These are phyloP conservation scores for Nicotiana paniculata DNA, from an alignment of 257 asterid species.

Conservation along the genomic window DNA sequence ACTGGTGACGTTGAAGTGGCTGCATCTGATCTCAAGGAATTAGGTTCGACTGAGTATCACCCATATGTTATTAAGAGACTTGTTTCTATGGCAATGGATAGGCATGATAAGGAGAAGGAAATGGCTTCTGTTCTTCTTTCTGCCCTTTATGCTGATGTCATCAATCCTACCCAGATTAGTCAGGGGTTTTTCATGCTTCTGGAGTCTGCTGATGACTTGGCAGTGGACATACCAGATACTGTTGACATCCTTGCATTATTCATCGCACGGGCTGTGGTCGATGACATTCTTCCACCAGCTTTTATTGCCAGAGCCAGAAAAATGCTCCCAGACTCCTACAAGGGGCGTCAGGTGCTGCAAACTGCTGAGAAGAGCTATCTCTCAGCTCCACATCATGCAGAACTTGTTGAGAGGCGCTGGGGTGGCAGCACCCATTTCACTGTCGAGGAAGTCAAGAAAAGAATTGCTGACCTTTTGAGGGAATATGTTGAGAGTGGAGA, in stretches of 20 bases:
- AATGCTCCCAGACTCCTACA: constrained; percentile 64
- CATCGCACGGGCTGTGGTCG: constrained; percentile 92
- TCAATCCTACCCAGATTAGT: constrained; percentile 64
- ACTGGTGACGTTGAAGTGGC: constrained; percentile 87
- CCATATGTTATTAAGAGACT: constrained; percentile 90
- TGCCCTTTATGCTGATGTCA: constrained; percentile 79
- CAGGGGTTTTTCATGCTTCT: constrained; percentile 80
- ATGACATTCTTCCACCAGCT: constrained; percentile 92
- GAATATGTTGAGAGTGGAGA: constrained; percentile 91
- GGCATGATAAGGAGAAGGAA: constrained; percentile 93
- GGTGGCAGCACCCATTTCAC: constrained; percentile 96
- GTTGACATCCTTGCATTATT: constrained; percentile 84
- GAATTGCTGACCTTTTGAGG: constrained; percentile 73
- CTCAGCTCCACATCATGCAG: constrained; percentile 98
- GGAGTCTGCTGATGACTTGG: constrained; percentile 91
- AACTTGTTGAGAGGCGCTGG: constrained; percentile 93
- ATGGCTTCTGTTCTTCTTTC: constrained; percentile 98
- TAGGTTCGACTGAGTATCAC: constrained; percentile 79
- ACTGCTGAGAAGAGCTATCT: constrained; percentile 92
- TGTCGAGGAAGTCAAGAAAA: constrained; percentile 90
- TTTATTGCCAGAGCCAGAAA: constrained; percentile 73
- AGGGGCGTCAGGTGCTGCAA: constrained; percentile 72
- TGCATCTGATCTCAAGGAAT: constrained; percentile 79
- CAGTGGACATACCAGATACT: constrained; percentile 86
- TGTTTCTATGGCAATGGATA: constrained; percentile 93